A percentile compares a stretch with the other conserved stretches of the same genome.
phyloP scores from a whole-genome alignment of 2,329 filamentous ascomycete species.

The Talaromyces sp. region DNA sequence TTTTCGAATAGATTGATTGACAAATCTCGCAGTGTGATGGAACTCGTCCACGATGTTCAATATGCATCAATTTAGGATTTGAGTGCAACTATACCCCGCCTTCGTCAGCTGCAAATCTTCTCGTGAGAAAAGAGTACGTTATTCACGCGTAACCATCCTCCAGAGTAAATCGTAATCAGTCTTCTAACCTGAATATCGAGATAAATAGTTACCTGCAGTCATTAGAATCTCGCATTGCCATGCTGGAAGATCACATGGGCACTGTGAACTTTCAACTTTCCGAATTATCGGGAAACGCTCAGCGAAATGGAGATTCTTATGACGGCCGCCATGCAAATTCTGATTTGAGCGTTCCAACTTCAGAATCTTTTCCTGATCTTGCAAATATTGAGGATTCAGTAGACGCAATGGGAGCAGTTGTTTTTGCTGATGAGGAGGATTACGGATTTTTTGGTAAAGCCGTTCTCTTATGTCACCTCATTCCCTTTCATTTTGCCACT shows the following conservation, averaged over 20 bases:
- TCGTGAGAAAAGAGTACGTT: slow-evolving; percentile 40
- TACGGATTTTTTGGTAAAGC: slow-evolving; percentile 33
- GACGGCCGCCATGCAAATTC: not conserved
- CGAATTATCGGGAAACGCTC: not conserved
- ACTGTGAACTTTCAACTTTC: not conserved
- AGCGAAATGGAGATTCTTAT: not conserved
- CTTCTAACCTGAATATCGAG: not conserved
- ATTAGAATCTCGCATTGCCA: slow-evolving; percentile 29
- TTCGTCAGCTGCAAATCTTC: slow-evolving; percentile 35
- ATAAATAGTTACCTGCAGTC: slow-evolving; percentile 21
- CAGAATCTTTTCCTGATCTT: not conserved
- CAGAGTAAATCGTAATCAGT: not conserved
- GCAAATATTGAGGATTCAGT: slow-evolving; percentile 22
- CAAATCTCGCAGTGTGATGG: slow-evolving; percentile 41
- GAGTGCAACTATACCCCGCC: slow-evolving; percentile 45
- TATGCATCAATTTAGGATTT: slow-evolving; percentile 41
- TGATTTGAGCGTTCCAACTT: not conserved
- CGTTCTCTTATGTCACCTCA: not conserved
- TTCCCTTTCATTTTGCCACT: not conserved
- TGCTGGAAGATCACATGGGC: slow-evolving; percentile 27
- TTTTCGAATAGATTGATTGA: not conserved
- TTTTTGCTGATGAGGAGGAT: slow-evolving; percentile 32
- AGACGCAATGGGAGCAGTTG: slow-evolving; percentile 33
- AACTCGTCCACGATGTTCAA: slow-evolving; percentile 19
- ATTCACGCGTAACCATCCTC: not conserved